phyloP scores from a whole-genome alignment of 495 filamentous ascomycete genomes.

The Chaetomium tenue region DNA sequence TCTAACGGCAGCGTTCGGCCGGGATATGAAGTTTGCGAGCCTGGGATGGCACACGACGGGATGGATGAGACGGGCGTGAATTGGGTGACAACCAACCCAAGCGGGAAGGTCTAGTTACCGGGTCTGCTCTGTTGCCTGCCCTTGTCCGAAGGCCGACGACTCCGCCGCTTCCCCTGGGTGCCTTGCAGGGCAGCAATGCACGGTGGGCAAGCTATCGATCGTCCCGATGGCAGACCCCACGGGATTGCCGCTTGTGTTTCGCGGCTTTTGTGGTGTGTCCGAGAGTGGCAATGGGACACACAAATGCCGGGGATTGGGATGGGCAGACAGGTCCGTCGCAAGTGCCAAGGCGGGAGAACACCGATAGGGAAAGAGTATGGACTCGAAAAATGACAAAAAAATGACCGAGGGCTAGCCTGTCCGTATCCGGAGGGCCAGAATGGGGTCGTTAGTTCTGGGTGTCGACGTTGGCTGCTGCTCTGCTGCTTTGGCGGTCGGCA shows the following conservation, averaged over 20 bases:
- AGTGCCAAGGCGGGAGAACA: conserved; percentile 11
- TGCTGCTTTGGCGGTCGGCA: conserved; percentile 21
- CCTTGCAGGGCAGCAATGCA: conserved; percentile 19
- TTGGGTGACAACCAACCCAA: conserved; percentile 13
- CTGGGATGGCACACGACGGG: conserved; percentile 10
- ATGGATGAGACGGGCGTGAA: conserved; percentile 1
- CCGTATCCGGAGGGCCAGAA: neutral
- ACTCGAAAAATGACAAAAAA: neutral
- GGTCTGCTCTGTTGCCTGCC: neutral
- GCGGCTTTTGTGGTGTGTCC: conserved; percentile 19
- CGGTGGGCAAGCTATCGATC: conserved; percentile 16
- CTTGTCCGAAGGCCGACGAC: neutral
- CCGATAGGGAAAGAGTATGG: neutral
- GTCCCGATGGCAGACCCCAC: conserved; percentile 16
- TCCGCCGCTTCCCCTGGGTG: neutral
- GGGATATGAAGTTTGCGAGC: conserved; percentile 20
- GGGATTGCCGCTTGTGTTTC: conserved; percentile 23
- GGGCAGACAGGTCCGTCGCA: neutral
- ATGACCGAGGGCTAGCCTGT: too few relatives aligned
- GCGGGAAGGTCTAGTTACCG: neutral
- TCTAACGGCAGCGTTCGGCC: conserved; percentile 18
- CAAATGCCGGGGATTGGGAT: conserved; percentile 1
- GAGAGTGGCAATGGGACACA: conserved; percentile 12
- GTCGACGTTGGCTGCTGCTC: conserved; percentile 3
- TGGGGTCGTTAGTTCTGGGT: conserved; percentile 9